phyloP scores from a whole-genome alignment of 2,329 filamentous ascomycete genomes.

The Zopfia rhizophila region DNA sequence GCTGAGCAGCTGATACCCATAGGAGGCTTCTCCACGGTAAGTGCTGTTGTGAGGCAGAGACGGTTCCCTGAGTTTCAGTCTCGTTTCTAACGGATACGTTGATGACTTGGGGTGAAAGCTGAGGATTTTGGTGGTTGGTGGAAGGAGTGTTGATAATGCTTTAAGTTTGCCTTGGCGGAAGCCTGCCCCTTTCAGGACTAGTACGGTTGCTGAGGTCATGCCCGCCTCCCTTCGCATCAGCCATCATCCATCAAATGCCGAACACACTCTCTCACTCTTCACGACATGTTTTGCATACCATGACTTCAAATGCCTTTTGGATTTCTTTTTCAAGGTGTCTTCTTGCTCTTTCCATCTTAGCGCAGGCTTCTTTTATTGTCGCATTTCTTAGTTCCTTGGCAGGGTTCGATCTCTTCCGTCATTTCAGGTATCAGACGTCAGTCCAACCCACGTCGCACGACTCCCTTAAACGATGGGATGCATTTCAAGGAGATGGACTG shows the following conservation, averaged over 20 bases:
- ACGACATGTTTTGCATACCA: constrained; percentile 31
- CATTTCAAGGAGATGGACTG: constrained; percentile 13
- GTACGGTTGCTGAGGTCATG: no score
- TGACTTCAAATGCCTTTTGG: constrained; percentile 28
- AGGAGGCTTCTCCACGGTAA: no score
- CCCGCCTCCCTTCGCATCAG: no score
- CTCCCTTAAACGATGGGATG: constrained; percentile 12
- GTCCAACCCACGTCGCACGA: not conserved
- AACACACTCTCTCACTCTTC: constrained; percentile 4
- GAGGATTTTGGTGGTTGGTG: no score
- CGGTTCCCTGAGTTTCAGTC: no score
- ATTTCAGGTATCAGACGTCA: constrained; percentile 11
- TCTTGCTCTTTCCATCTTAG: constrained; percentile 28
- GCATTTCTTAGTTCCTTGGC: constrained; percentile 26
- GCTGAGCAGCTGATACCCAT: no score
- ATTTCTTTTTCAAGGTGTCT: constrained; percentile 23
- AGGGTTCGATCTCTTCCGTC: constrained; percentile 15
- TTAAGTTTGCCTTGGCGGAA: no score
- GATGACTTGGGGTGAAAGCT: no score
- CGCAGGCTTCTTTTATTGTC: constrained; percentile 33
- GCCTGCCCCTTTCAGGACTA: no score
- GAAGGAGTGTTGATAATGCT: no score
- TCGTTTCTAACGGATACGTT: no score
- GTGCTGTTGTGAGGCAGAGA: no score
- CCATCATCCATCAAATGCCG: not conserved